Conservation (phyloP, 2,329 filamentous ascomycete species). For the Elsinoe ampelina region DNA sequence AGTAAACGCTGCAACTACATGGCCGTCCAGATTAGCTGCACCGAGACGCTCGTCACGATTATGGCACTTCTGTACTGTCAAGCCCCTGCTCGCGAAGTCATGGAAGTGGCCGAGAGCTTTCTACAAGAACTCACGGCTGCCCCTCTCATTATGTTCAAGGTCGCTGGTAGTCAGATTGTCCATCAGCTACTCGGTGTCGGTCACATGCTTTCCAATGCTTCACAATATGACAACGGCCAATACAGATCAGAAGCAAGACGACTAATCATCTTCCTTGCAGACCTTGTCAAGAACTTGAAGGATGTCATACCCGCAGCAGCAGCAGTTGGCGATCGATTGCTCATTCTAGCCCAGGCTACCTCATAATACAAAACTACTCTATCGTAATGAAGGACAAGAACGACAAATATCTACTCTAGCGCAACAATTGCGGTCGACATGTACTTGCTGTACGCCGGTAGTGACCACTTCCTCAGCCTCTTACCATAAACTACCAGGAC, state of each 20-base stretch:
- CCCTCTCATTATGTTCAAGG: not conserved
- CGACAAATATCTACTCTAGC: not conserved
- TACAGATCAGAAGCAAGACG: not conserved
- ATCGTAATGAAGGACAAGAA: not conserved
- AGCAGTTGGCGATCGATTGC: not conserved
- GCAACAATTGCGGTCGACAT: slow-evolving; percentile 20
- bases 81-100: not conserved
- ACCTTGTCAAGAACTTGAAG: not conserved
- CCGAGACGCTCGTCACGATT: not conserved
- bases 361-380: not conserved
- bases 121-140: not conserved
- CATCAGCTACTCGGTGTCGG: not conserved
- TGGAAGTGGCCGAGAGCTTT: not conserved
- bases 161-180: not conserved
- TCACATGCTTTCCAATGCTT: not conserved
- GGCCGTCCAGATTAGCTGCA: not conserved
- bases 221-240: not conserved
- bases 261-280: not conserved
- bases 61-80: not conserved
- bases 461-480: slow-evolving; percentile 31
- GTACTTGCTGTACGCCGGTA: slow-evolving; percentile 31
- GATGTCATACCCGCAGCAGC: not conserved
- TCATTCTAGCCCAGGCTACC: not conserved
- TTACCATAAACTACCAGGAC: slow-evolving; percentile 44
- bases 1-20: not conserved